Conservation (phyloP, 2,329 filamentous ascomycete species). For the Epicoccum nigrum region DNA sequence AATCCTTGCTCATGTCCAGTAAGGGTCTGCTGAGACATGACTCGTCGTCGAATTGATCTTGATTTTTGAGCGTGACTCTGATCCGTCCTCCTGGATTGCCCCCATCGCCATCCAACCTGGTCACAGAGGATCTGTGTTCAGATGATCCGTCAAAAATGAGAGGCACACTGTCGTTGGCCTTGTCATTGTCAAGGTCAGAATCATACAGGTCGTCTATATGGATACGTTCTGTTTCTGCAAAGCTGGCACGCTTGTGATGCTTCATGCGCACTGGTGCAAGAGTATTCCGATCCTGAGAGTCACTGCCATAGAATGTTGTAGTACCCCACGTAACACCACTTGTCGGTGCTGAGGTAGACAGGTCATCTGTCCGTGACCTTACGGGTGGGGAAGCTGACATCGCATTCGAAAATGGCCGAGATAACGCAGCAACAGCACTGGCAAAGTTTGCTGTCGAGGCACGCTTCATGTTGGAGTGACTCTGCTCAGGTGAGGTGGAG, state of each 20-base stretch:
- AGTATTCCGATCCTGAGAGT: slow-evolving; percentile 36
- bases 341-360: slow-evolving; percentile 51
- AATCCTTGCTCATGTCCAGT: slow-evolving; percentile 56
- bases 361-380: slow-evolving; percentile 45
- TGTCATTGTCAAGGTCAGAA: slow-evolving; percentile 43
- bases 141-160: slow-evolving; percentile 26
- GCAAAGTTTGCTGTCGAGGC: slow-evolving; percentile 47
- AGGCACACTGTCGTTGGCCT: slow-evolving; percentile 19
- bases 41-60: slow-evolving; percentile 62
- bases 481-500: slow-evolving; percentile 51
- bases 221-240: slow-evolving; percentile 40
- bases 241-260: slow-evolving; percentile 48
- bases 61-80: slow-evolving; percentile 62
- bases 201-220: slow-evolving; percentile 40
- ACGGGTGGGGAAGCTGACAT: slow-evolving; percentile 48
- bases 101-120: slow-evolving; percentile 19
- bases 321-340: slow-evolving; percentile 56
- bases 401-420: slow-evolving; percentile 48
- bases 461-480: slow-evolving; percentile 38
- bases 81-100: slow-evolving; percentile 38
- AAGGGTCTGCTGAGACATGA: slow-evolving; percentile 55
- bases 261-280: slow-evolving; percentile 40
- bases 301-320: slow-evolving; percentile 49
- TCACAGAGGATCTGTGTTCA: slow-evolving; percentile 30
- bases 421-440: slow-evolving; percentile 48